Evolutionary conservation across 164 flowering plant species (phyloP), one percentile per base, ranked within the genome.

Genomic region (Nelumbo lutea): DNA sequence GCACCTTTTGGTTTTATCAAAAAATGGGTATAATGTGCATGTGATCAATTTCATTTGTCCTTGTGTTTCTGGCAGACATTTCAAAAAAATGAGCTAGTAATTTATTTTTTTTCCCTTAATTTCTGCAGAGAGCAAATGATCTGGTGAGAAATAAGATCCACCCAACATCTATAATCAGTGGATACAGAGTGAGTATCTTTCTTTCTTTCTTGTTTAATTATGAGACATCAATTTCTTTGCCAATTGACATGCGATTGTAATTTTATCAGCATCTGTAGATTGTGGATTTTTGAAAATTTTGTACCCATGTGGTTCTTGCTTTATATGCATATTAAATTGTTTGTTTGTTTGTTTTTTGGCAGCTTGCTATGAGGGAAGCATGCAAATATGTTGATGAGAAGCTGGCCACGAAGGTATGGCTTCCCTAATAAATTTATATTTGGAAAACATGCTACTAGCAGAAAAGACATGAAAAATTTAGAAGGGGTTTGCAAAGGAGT

Each of bases 101-200:
- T 57, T 6, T 63, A 55, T 52, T 11, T 15, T 57, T 66, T 58
- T 14, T 6, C 46, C 48, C 2, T 57, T 67, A n/a, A 42, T 71
- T 67, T 70, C 11, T 83, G 79, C 93, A 96, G 99, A 87, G 94
- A 76, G 98, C 91, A 66, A 96, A 96, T 86, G 99, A 93, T 72
- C 83, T 93, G 53, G 98, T 96, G 76, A 87, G 86, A 72, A 85
- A 91, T 70, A 93, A 91, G 83, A 96, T 96, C 75, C 98, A 93
- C 59, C 91, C 99, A 65, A 96, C 98, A 66, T 96, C 99, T 42
- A 87, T 96, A 69, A 96, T 96, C 69, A 91, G 97, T 79, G 99
- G 98, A 15, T 96, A 77, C 81, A 88, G 98, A 73, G 99, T 96
- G 73, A 80, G 97, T 72, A 52, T 11, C 5, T 8, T 58, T 70